Base-by-base conservation (phyloP, 2,329 filamentous ascomycete species). In the Aspergillus sp. region DNA sequence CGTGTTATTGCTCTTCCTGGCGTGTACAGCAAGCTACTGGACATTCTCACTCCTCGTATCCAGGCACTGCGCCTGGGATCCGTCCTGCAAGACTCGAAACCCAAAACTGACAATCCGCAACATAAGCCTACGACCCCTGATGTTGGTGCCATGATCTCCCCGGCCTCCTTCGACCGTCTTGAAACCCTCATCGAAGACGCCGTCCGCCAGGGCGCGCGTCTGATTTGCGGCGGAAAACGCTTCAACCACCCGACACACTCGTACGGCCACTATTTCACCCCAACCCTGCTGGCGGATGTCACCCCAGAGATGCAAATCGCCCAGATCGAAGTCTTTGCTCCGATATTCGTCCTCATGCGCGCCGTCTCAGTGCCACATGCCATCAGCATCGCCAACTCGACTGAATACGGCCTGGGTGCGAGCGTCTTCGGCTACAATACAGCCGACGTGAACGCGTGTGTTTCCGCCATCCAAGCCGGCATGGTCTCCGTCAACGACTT, bases 401-500 rank as follows among this genome's bases (percentile, higher is more conserved):
- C 89, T 0, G 67, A 79, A 44, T 97, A 93, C 63, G 90, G 86
- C 2, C 85, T 98, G 39, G 93, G 93, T 44, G 85, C 88, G 38
- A 88, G 85, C 36, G 86, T 98, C 34, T 96, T 94, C 65, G 93
- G 90, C 32, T 74, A 78, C 43, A 78, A 83, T 49, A 76, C 79
- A 47, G 73, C 74, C 1, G 76, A 80, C 43, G 73, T 95, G 1
- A 68, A 77, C 10, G 72, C 72, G 10, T 80, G 94, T 29, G 81
- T 91, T 1, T 69, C 69, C 19, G 79, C 81, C 27, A 76, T 96
- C 44, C 80, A 84, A 52, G 82, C 86, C 0, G 93, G 93, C 40
- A 96, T 95, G 86, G 87, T 97, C 0, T 82, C 88, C 27, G 80
- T 98, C 56, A 98, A 98, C 65, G 93, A 98, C 71, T 98, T 98